Percentiles rank a stretch among this genome's conserved stretches.
Conservation (phyloP, 164 flowering plant species). For the Platanus orientalis region DNA sequence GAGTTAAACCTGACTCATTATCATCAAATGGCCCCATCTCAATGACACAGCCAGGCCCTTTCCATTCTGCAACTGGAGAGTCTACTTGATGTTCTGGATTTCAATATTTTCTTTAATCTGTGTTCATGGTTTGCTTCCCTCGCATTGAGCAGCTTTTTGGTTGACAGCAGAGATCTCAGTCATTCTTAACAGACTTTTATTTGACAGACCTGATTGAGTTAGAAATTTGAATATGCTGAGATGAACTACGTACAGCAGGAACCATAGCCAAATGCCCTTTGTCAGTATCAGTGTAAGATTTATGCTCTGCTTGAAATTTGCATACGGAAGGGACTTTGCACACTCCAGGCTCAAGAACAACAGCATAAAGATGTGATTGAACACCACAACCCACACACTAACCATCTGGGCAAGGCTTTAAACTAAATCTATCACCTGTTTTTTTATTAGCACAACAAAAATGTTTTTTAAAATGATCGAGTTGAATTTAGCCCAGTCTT, state of each 20-base stretch:
- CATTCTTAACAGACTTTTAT: slow-evolving; percentile 41
- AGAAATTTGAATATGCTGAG: background rate
- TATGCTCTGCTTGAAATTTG: slow-evolving; percentile 70
- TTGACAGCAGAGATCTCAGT: slow-evolving; percentile 81
- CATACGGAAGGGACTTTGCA: slow-evolving; percentile 79
- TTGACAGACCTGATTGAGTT: background rate
- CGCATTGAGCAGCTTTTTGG: slow-evolving; percentile 80
- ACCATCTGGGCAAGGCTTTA: slow-evolving; percentile 84
- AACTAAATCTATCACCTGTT: slow-evolving; percentile 81
- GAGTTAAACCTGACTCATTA: slow-evolving; percentile 86
- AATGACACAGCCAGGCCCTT: slow-evolving; percentile 57
- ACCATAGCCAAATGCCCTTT: slow-evolving; percentile 99
- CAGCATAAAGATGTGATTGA: no score
- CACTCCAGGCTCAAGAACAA: slow-evolving; percentile 69
- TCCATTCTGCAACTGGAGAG: slow-evolving; percentile 81
- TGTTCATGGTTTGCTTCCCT: slow-evolving; percentile 81
- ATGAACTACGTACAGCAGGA: slow-evolving; percentile 68
- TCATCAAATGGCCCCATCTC: slow-evolving; percentile 96
- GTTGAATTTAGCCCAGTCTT: slow-evolving; percentile 78
- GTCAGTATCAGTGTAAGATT: slow-evolving; percentile 91
- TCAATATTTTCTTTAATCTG: slow-evolving; percentile 78
- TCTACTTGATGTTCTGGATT: slow-evolving; percentile 71
- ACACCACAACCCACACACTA: no score
- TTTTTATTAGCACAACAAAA: slow-evolving; percentile 87
- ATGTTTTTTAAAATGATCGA: slow-evolving; percentile 83